These are phyloP conservation scores for Warburgia ugandensis DNA, from an alignment of 164 flowering plant genomes.

Conservation along the genomic window DNA sequence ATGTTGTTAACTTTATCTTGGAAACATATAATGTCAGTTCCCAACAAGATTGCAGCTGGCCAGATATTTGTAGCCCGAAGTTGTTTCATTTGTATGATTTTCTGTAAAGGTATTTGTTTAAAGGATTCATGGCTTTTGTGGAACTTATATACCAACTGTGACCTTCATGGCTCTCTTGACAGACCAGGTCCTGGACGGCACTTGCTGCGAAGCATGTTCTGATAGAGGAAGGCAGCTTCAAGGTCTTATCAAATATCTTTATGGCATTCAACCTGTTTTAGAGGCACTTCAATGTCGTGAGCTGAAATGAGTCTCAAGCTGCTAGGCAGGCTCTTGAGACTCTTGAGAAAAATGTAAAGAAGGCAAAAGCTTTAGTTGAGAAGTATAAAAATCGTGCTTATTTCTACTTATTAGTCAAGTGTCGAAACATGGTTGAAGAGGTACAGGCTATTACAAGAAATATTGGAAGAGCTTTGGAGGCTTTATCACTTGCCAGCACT, in stretches of 20 bases:
- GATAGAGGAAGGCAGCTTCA: constrained; percentile 59
- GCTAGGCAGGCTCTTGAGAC: constrained; percentile 46
- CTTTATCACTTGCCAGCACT: constrained; percentile 46
- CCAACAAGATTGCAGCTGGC: no score
- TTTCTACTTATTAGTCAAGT: constrained; percentile 51
- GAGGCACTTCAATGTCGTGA: constrained; percentile 42
- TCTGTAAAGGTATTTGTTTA: neutral
- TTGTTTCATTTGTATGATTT: neutral
- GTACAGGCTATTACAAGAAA: constrained; percentile 53
- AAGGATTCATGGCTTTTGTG: constrained; percentile 15
- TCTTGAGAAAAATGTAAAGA: constrained; percentile 50
- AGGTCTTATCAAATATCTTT: constrained; percentile 44
- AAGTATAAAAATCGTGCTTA: constrained; percentile 56
- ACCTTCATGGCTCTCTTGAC: constrained; percentile 48
- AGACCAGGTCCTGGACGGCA: constrained; percentile 51
- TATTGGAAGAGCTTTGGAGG: constrained; percentile 54
- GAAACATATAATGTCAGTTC: no score
- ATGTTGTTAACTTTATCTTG: no score
- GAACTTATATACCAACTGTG: constrained; percentile 63
- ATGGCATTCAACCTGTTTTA: constrained; percentile 50
- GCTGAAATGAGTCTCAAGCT: constrained; percentile 52
- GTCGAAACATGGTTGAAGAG: constrained; percentile 56
- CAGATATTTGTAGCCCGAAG: neutral
- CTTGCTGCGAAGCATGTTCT: constrained; percentile 58
- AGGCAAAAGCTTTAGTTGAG: constrained; percentile 50